Evolutionary conservation across 768 basidiomycete genomes (phyloP).

Genomic region (Xerocomus brunneocitrinus): DNA sequence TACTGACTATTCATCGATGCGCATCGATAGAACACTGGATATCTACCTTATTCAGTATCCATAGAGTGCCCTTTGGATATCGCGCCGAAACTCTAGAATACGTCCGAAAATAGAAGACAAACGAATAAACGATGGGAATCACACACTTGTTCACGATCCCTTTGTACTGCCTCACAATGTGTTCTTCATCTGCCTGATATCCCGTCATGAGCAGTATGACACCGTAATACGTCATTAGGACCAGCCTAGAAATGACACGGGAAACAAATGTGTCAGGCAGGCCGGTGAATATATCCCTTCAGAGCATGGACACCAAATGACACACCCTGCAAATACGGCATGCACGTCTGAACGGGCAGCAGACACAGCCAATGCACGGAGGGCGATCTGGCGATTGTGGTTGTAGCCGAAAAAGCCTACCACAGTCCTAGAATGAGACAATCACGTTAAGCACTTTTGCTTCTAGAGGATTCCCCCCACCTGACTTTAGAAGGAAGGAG

Average conservation of each 20-base stretch:
- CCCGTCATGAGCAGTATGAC: constrained; percentile 66
- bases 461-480: constrained; percentile 33
- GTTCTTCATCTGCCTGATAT: constrained; percentile 69
- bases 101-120: background rate
- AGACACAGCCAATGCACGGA: constrained; percentile 64
- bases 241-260: constrained; percentile 42
- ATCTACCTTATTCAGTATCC: constrained; percentile 66
- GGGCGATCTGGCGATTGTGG: constrained; percentile 62
- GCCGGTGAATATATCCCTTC: background rate
- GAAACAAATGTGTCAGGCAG: constrained; percentile 2
- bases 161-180: constrained; percentile 58
- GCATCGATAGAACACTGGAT: background rate
- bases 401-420: constrained; percentile 77
- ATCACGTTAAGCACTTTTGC: background rate
- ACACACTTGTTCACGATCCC: constrained; percentile 60
- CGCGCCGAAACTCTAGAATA: constrained; percentile 43
- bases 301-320: background rate
- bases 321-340: constrained; percentile 69
- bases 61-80: constrained; percentile 65
- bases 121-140: background rate
- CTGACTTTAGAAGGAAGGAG: constrained; percentile 67
- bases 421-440: constrained; percentile 44
- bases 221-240: constrained; percentile 78
- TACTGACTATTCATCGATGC: background rate
- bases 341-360: constrained; percentile 68